These are phyloP conservation scores for Phycomyces blakesleeanus DNA, from an alignment of 192 early-diverging fungal species.

Conservation along the genomic window DNA sequence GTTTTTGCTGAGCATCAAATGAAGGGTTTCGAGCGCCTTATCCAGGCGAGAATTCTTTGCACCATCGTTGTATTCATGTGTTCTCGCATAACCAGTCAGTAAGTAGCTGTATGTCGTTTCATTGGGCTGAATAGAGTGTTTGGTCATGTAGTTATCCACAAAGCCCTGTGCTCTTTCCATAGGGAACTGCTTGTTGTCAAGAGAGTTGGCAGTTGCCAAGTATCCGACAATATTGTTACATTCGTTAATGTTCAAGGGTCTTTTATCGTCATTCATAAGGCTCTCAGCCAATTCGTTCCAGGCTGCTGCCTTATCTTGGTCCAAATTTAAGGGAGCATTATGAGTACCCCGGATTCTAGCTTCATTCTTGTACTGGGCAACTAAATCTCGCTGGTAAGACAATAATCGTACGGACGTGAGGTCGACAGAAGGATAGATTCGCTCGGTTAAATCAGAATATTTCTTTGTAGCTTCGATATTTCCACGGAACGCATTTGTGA, in stretches of 20 bases:
- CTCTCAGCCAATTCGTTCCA: constrained; percentile 15
- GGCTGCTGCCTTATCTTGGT: not conserved
- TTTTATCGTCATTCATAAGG: constrained; percentile 7
- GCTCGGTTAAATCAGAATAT: not conserved
- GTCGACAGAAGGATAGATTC: not conserved
- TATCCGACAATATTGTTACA: constrained; percentile 30
- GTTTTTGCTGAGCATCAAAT: constrained; percentile 22
- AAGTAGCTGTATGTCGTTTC: constrained; percentile 14
- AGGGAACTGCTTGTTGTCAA: constrained; percentile 23
- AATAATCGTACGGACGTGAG: not conserved
- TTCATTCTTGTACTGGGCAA: not conserved
- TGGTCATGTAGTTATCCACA: constrained; percentile 24
- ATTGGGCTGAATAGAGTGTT: constrained; percentile 23
- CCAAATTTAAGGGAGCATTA: too few relatives aligned
- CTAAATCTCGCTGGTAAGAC: constrained; percentile 1
- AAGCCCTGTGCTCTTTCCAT: constrained; percentile 24
- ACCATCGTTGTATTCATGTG: constrained; percentile 25
- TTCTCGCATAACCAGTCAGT: constrained; percentile 27
- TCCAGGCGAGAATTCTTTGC: constrained; percentile 26
- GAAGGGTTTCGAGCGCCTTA: constrained; percentile 20
- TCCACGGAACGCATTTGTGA: not conserved
- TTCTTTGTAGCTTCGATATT: not conserved
- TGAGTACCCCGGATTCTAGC: not conserved
- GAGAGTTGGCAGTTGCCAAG: constrained; percentile 25
- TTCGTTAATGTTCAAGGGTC: constrained; percentile 11